phyloP scores from a whole-genome alignment of 1,284 basidiomycete species.

The Porogramme epimiltina region DNA sequence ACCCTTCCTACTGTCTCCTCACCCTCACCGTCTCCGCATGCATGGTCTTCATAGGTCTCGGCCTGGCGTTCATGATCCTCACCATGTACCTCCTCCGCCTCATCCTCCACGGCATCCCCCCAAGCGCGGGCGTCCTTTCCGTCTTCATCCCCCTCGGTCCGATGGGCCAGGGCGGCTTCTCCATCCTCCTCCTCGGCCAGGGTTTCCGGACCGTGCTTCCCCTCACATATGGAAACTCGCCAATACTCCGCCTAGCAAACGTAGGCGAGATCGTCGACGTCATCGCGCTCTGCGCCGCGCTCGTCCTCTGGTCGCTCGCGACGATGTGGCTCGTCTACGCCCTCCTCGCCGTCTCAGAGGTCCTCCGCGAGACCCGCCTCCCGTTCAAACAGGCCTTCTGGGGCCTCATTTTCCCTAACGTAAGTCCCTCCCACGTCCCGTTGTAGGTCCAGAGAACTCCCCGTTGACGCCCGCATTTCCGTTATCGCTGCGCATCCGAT shows the following conservation, averaged over 20 bases:
- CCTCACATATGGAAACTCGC: slow-evolving; percentile 24
- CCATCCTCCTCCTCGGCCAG: slow-evolving; percentile 52
- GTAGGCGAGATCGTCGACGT: slow-evolving; percentile 36
- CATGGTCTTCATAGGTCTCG: slow-evolving; percentile 54
- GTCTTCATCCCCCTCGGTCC: slow-evolving; percentile 34
- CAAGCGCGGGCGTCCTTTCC: slow-evolving; percentile 25
- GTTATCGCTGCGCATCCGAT: background rate
- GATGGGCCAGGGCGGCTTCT: slow-evolving; percentile 54
- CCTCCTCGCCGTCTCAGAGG: slow-evolving; percentile 34
- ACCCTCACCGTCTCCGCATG: slow-evolving; percentile 51
- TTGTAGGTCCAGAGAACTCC: background rate
- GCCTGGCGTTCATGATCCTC: slow-evolving; percentile 49
- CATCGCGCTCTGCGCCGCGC: slow-evolving; percentile 39
- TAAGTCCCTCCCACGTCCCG: slow-evolving; percentile 10
- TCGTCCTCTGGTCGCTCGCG: slow-evolving; percentile 48
- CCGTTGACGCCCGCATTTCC: background rate
- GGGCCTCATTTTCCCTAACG: slow-evolving; percentile 54
- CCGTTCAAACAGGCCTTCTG: slow-evolving; percentile 47
- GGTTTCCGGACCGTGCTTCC: slow-evolving; percentile 45
- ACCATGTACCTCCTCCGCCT: slow-evolving; percentile 46
- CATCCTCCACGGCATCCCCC: slow-evolving; percentile 42
- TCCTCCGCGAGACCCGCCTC: slow-evolving; percentile 31
- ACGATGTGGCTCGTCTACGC: slow-evolving; percentile 47
- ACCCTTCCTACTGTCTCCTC: slow-evolving; percentile 43
- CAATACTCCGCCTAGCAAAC: slow-evolving; percentile 30